Base-by-base conservation (phyloP, 129 eudicot species). In the Sambucus nigra region DNA sequence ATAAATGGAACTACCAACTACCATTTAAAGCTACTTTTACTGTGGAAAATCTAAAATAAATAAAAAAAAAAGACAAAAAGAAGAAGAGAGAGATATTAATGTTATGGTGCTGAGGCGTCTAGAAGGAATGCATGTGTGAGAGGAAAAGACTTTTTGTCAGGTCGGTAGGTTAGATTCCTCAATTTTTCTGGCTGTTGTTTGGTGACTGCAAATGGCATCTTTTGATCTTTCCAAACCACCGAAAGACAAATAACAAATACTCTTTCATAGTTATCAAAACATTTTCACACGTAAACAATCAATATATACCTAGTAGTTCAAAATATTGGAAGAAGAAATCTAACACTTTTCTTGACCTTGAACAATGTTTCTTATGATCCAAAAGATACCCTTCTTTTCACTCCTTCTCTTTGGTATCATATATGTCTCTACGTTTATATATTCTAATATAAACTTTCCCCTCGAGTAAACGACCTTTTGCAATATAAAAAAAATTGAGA, bases 161-260 rank as follows among this genome's bases (percentile, higher is more conserved):
- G 60, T 48, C 58, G 79, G 67, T 64, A 63, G 75, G 63, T 67
- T 52, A 40, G 73, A 42, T 78, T 50, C 73, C 47, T 22, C 20
- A 24, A 33, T 47, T 48, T 47, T 35, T 50, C 31, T 0, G 58
- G 64, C 47, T 50, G 15, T 42, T 45, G 14, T 52, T 73, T 61
- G 73, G 60, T 65, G 10, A 26, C 55, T 47, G 24, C 63, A 57
- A 10, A 59, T 61, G 84, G 69, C 76, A 68, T 72, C 65, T 73
- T 56, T 53, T 64, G 67, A 57, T 63, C 51, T 54, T 24, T 55
- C 66, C 39, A 46, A 75, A 64, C 65, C 31, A 59, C 56, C 61
- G 25, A 42, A 25, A 44, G 26, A 44, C 45, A 40, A 45, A 27
- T 13, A 53, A 16, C 20, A 14, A n/a, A n/a, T n/a, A n/a, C 20